Percentiles rank a stretch among this genome's conserved stretches.
These are phyloP conservation scores for Bryum argenteum DNA, from an alignment of 225 moss, liverwort and hornwort species.

Conservation along the genomic window DNA sequence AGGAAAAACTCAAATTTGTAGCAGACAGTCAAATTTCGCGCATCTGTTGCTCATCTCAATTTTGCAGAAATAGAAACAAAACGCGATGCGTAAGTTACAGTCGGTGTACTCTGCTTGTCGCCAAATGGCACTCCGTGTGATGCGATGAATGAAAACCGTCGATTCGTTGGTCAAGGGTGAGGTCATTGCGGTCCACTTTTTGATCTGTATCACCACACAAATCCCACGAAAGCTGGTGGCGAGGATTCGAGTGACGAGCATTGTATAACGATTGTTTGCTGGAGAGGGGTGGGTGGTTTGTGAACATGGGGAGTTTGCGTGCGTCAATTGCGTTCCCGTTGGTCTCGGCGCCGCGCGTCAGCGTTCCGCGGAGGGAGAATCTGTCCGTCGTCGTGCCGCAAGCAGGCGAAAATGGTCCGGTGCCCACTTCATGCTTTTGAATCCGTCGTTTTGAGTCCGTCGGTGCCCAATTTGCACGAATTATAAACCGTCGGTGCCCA, in stretches of 20 bases:
- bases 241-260: conserved; percentile 8
- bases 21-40: not conserved
- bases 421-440: not conserved
- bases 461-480: too few species aligned
- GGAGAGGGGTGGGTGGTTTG: too few species aligned
- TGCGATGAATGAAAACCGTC: conserved; percentile 16
- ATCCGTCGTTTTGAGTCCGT: not conserved
- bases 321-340: conserved; percentile 28
- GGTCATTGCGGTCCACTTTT: conserved; percentile 15
- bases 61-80: not conserved
- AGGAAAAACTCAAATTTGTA: not conserved
- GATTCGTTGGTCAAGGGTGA: not conserved
- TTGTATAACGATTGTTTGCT: too few species aligned
- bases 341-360: conserved; percentile 11
- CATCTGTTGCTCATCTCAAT: not conserved
- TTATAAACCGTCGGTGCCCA: too few species aligned
- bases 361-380: conserved; percentile 20
- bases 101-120: not conserved
- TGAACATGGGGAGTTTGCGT: conserved; percentile 31
- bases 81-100: not conserved
- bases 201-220: conserved; percentile 4
- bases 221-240: not conserved
- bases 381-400: conserved; percentile 20
- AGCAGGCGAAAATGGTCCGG: conserved; percentile 41
- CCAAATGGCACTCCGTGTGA: not conserved